A percentile compares a stretch with the other conserved stretches of the same genome.
These are phyloP conservation scores for Ophiostoma ulmi DNA, from an alignment of 2,329 filamentous ascomycete species.

Conservation along the genomic window DNA sequence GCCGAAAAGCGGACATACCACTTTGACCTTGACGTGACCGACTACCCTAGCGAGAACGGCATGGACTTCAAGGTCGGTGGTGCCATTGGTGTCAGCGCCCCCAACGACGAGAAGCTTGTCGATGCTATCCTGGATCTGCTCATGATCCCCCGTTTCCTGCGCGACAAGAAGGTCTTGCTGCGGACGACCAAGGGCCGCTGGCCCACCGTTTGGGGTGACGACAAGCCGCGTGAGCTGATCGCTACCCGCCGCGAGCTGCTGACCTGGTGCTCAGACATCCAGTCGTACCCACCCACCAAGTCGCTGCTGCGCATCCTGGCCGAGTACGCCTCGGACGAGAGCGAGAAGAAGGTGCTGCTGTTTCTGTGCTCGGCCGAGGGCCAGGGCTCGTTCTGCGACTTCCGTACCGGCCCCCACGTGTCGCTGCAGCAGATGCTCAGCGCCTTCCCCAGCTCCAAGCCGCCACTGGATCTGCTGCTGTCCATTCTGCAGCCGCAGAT, in stretches of 20 bases:
- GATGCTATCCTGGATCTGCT: conserved; percentile 80
- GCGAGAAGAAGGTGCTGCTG: conserved; percentile 82
- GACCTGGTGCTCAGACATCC: conserved; percentile 91
- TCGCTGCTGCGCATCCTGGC: conserved; percentile 76
- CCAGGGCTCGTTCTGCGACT: conserved; percentile 87
- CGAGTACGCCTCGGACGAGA: conserved; percentile 71
- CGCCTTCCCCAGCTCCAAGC: conserved; percentile 87
- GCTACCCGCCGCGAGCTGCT: conserved; percentile 89
- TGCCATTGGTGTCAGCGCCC: conserved; percentile 87
- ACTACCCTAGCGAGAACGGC: conserved; percentile 75
- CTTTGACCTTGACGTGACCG: conserved; percentile 92
- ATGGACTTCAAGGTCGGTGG: conserved; percentile 96
- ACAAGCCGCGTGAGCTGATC: conserved; percentile 74
- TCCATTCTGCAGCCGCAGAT: conserved; percentile 80
- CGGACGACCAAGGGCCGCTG: conserved; percentile 78
- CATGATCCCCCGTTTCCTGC: conserved; percentile 71
- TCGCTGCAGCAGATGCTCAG: conserved; percentile 79
- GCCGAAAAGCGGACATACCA: conserved; percentile 97
- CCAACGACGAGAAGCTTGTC: conserved; percentile 71
- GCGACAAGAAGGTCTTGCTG: conserved; percentile 76
- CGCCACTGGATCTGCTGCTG: conserved; percentile 76
- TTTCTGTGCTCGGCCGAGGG: conserved; percentile 87
- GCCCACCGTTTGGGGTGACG: conserved; percentile 97
- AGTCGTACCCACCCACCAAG: conserved; percentile 89
- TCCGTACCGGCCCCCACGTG: conserved; percentile 82